Base-by-base conservation (phyloP, 441 rosid species). In the Gossypium gossypioides region DNA sequence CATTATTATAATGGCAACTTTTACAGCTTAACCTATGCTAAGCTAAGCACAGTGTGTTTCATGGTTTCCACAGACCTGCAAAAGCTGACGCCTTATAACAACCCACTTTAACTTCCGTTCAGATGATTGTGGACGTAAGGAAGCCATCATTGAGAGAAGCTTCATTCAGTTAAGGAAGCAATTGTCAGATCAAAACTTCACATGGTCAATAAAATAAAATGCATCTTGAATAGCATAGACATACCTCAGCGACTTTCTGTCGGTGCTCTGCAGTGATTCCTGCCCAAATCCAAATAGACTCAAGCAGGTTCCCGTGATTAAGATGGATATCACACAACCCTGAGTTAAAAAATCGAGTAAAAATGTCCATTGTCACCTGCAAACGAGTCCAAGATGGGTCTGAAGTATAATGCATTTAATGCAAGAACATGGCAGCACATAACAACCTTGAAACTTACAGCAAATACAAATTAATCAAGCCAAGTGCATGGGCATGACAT, bases 221-320 rank as follows among this genome's bases (percentile, higher is more conserved):
- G 29, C 16, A 42, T 18, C 51, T n/a, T 48, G 50, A 70, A 74
- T 42, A 81, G 58, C 72, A 72, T 19, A 40, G 34, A 69, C 65
- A 70, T 80, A 90, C 99, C 99, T 94, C 97, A 58, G 97, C 97
- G 48, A 89, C 97, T 87, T 90, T 92, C 62, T 77, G 86, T 68
- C 94, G 85, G 63, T 89, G 92, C 78, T 92, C 97, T 61, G 87
- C 87, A 74, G 81, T 89, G 76, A 94, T 85, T 84, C 99, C 99
- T 66, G 84, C 87, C 97, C 99, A 94, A 19, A 92, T 84, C 99
- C 99, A 94, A 77, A 92, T 92, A 48, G 96, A 96, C 76, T 92
- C 91, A 51, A 94, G 86, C 78, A 94, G 83, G 74, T 88, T 86
- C 83, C 97, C 97, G 71, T 94, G 99, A 79, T 94, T 92, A 78